Base-by-base conservation (phyloP, 495 filamentous ascomycete genomes). In the Penicillium roqueforti region DNA sequence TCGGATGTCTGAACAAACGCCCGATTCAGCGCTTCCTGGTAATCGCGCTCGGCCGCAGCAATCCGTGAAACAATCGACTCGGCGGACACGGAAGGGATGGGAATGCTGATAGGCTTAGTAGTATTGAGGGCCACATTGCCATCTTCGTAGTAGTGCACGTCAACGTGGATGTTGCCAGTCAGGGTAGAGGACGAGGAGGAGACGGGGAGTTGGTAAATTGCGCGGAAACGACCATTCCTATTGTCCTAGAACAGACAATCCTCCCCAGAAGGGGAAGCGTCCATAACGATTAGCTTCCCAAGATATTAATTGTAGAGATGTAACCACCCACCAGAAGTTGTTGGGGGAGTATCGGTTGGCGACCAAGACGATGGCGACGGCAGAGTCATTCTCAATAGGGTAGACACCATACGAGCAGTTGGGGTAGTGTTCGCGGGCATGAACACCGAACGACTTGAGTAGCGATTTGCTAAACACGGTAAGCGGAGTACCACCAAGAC, bases 71-170 rank as follows among this genome's bases (percentile, higher is more conserved):
- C 74, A 43, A 97, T 79, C 31, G 82, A 84, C 6, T 78, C 76
- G 6, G 89, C 89, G 3, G 82, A 83, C 8, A 78, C 71, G 3
- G 80, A 81, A 3, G 80, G 68, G 4, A 89, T 68, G n/a, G 80
- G 79, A 3, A 76, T 57, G 23, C 74, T 72, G 23, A 95, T 61
- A 4, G 87, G 78, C 76, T 97, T 97, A 59, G 77, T 84, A 11
- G 92, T 96, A 55, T 89, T 79, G 39, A 99, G 80, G 2, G 93
- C 83, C 40, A 99, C 95, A 63, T 99, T 99, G 37, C 95, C 95
- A 71, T 99, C 95, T 73, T 99, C 95, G 78, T 97, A 99, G 81
- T 99, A 99, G 79, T 99, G 95, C 41, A 99, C 92, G 69, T 79
- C 66, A 66, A 81, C 48, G 73, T 83, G 58, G 71, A 76, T 63